These are phyloP conservation scores for Eutrema salsugineum DNA, from an alignment of 441 rosid genomes.

Conservation along the genomic window DNA sequence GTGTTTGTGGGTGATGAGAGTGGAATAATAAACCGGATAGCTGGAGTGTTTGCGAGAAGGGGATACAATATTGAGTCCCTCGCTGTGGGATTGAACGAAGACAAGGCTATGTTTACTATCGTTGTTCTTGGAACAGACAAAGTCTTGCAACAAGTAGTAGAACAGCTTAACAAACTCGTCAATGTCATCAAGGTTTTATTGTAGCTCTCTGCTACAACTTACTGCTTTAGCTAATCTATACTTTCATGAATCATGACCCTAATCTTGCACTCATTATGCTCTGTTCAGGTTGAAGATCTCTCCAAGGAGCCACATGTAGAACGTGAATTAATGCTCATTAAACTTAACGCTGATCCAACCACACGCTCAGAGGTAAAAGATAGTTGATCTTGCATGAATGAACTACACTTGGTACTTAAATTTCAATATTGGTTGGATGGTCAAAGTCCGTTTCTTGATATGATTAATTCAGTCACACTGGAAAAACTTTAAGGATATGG, in stretches of 20 bases:
- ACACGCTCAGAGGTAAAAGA: constrained; percentile 62
- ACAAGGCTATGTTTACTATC: constrained; percentile 79
- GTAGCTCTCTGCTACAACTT: not conserved
- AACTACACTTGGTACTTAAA: not conserved
- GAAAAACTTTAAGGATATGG: not conserved
- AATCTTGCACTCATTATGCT: constrained; percentile 15
- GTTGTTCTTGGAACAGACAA: constrained; percentile 76
- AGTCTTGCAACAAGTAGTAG: constrained; percentile 71
- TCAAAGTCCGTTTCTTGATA: not conserved
- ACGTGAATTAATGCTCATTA: constrained; percentile 88
- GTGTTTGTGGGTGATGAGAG: constrained; percentile 93
- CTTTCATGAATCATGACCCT: constrained; percentile 5
- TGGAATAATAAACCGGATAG: constrained; percentile 86
- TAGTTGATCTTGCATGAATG: not conserved
- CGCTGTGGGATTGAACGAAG: constrained; percentile 86
- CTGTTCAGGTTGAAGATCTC: constrained; percentile 74
- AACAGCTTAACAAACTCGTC: constrained; percentile 86
- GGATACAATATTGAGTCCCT: constrained; percentile 91
- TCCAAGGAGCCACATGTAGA: constrained; percentile 93
- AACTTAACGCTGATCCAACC: constrained; percentile 60
- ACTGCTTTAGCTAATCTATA: not conserved
- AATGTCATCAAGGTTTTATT: constrained; percentile 70
- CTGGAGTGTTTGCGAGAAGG: constrained; percentile 89
- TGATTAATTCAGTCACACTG: not conserved
- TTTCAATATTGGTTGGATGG: not conserved